Base-by-base conservation (phyloP, 805 yeast genomes). In the Candida broadrunensis region DNA sequence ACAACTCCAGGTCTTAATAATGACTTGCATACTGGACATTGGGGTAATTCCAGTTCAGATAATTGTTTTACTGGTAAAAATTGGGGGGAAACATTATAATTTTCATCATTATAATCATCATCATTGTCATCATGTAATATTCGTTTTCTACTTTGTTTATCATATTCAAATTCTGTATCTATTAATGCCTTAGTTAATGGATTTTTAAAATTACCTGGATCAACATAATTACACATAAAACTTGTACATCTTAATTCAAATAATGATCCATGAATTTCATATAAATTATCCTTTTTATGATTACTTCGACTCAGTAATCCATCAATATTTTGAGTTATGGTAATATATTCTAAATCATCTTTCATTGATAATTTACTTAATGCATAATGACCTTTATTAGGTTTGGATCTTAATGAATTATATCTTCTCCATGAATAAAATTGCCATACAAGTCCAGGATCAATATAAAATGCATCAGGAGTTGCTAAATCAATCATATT, bases 391-490 rank as follows among this genome's bases (percentile, higher is more conserved):
- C 91, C 96, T 8, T 54, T 58, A 53, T 88, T 88, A 0, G 96
- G 96, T 36, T 54, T 60, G 0, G 91, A 88, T 34, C 61, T 61
- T 38, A 86, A 63, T 0, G 96, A 90, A 36, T 68, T 68, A 35
- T 64, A 72, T 34, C 97, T 58, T 45, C 95, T 64, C 58, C 79
- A 78, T 4, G 88, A 72, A 60, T 89, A 88, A 52, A 85, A 88
- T 55, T 86, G 91, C 97, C 97, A 88, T 6, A 89, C 96, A 8
- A 88, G 67, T 0, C 87, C 86, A 0, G 97, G 96, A 55, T 88
- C 90, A 15, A 70, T 68, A 44, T 81, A 77, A 58, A 89, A 88
- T 4, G 96, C 96, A 55, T 88, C 96, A 0, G 95, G 96, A 0
- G 96, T 88, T 6, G 96, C 96, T 33, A 89, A 67, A 54, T 88